Base-by-base conservation (phyloP, 305 asterid species). In the Fraxinus platypoda region DNA sequence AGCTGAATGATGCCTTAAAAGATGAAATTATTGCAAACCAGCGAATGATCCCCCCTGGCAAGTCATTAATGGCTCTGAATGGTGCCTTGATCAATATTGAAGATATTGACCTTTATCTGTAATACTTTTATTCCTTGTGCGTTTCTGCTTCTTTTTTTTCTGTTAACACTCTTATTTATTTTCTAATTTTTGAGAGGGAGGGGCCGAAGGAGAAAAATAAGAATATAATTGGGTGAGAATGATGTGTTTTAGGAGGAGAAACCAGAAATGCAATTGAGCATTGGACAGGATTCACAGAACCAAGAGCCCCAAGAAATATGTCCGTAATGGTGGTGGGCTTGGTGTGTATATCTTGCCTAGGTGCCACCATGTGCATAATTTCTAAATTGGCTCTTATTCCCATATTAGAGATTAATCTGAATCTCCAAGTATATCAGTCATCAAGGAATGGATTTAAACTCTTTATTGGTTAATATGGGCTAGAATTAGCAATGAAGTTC, bases 21-120 rank as follows among this genome's bases (percentile, higher is more conserved):
- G 98, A 93, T 85, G 99, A 96, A 92, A 96, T 96, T 81, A 88
- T 89, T 71, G 87, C 90, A 66, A 96, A 96, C 86, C 99, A 96
- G 94, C 92, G 98, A 83, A 94, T 92, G 99, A 89, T 97, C 80
- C 98, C 99, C 37, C 97, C 98, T 74, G 98, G 99, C 77, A 97
- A 94, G 93, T 94, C 99, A 83, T 88, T 97, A 85, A 89, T 97
- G 98, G 98, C 98, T 82, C 85, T 97, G 87, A 97, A 97, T 89
- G 98, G 99, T 52, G 98, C 99, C 91, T 93, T 97, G 77, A 28
- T 97, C 94, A 92, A 92, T 86, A 89, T 92, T 83, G 99, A 94
- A 86, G 99, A 93, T 86, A 87, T 93, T 86, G 99, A 97, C 90
- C 98, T 97, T 84, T 89, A 92, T 88, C 91, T 89, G 98, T 94